Conservation (phyloP, 2,329 filamentous ascomycete genomes). For the Xylariaceae sp. region DNA sequence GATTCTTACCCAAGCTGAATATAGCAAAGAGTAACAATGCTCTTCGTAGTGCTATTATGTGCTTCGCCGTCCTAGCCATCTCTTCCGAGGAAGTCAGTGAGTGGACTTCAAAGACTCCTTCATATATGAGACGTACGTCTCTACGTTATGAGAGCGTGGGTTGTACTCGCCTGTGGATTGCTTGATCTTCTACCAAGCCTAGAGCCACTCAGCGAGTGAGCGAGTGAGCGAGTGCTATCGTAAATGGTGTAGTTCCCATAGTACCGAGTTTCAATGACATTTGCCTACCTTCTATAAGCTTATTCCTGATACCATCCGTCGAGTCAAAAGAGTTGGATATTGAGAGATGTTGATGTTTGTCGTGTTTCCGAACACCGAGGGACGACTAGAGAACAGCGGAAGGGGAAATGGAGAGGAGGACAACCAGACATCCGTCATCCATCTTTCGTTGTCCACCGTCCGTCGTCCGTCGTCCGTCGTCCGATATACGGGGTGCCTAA, state of each 20-base stretch:
- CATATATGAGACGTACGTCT: background rate
- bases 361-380: no score
- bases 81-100: background rate
- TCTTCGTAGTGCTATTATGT: background rate
- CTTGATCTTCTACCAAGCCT: background rate
- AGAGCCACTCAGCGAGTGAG: background rate
- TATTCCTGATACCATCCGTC: no score
- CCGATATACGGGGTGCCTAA: no score
- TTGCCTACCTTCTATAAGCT: background rate
- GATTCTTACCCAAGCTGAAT: slow-evolving; percentile 10
- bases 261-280: background rate
- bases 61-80: slow-evolving; percentile 1
- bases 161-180: background rate
- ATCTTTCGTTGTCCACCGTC: no score
- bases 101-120: background rate
- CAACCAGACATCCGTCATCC: no score
- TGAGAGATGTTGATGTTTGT: no score
- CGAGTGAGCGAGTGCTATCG: background rate
- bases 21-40: slow-evolving; percentile 8
- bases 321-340: no score
- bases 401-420: no score
- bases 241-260: background rate
- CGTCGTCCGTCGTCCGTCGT: no score
- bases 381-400: no score
- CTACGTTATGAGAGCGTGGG: background rate